phyloP scores from a whole-genome alignment of 2,329 filamentous ascomycete species.

The Aspergillus uvarum region DNA sequence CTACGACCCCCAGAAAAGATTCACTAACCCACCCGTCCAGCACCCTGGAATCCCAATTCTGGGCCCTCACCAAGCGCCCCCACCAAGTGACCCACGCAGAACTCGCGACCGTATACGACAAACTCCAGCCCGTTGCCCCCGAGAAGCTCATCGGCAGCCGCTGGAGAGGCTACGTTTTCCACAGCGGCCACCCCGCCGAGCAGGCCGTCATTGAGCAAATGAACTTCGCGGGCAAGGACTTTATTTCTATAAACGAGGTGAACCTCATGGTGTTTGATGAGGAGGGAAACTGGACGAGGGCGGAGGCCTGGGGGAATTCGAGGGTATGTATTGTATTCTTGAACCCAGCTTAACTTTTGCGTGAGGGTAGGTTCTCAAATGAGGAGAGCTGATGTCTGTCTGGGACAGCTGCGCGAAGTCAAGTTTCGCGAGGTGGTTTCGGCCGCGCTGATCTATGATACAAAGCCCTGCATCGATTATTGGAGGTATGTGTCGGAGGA shows the following conservation, averaged over 20 bases:
- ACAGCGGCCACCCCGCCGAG: background rate
- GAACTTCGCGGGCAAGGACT: background rate
- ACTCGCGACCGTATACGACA: background rate
- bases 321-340: too few species aligned
- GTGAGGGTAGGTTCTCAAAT: too few species aligned
- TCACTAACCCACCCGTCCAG: background rate
- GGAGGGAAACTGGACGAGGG: background rate
- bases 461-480: background rate
- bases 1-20: too few species aligned
- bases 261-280: background rate
- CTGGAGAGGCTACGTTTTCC: background rate
- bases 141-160: background rate
- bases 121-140: background rate
- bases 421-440: background rate
- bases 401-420: background rate
- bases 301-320: background rate
- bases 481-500: background rate
- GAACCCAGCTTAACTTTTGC: too few species aligned
- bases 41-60: background rate
- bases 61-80: background rate
- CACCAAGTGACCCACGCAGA: background rate
- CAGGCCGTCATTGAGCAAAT: background rate
- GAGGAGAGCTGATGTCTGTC: too few species aligned
- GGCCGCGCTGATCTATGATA: background rate
- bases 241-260: background rate